A percentile compares a stretch with the other conserved stretches of the same genome.
Evolutionary conservation across 2,329 filamentous ascomycete species (phyloP).

Genomic region (Parascedosporium putredinis): DNA sequence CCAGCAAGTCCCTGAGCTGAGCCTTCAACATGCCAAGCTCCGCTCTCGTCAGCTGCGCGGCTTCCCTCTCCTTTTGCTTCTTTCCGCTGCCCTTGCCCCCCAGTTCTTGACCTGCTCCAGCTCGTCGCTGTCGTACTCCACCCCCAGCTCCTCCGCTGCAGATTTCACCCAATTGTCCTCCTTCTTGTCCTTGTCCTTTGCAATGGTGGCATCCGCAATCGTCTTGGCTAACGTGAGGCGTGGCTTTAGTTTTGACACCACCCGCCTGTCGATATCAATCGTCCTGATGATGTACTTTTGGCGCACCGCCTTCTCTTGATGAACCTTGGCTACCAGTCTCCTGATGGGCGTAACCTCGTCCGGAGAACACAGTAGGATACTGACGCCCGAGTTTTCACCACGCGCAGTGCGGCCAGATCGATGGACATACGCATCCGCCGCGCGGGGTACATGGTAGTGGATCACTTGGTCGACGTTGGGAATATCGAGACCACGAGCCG

Average conservation of each 20-base stretch:
- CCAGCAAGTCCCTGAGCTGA: constrained; percentile 61
- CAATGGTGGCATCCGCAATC: constrained; percentile 70
- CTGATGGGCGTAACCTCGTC: constrained; percentile 83
- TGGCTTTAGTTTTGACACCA: constrained; percentile 66
- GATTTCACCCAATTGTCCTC: constrained; percentile 76
- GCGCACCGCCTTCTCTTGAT: constrained; percentile 44
- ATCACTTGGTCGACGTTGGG: constrained; percentile 79
- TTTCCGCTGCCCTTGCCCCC: constrained; percentile 59
- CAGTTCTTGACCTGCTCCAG: constrained; percentile 60
- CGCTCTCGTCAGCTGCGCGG: constrained; percentile 55
- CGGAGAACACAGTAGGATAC: constrained; percentile 79
- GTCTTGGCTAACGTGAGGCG: constrained; percentile 75
- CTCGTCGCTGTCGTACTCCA: constrained; percentile 87
- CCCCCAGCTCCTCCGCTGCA: constrained; percentile 84
- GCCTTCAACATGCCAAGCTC: constrained; percentile 62
- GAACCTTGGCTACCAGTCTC: constrained; percentile 78
- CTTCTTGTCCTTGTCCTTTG: constrained; percentile 76
- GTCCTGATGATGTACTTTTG: constrained; percentile 65
- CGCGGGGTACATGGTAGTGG: constrained; percentile 88
- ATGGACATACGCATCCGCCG: constrained; percentile 91
- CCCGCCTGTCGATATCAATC: constrained; percentile 70
- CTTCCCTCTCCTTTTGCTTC: constrained; percentile 65
- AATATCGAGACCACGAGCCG: constrained; percentile 88
- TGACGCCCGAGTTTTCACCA: constrained; percentile 65
- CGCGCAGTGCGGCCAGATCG: constrained; percentile 90